phyloP scores from a whole-genome alignment of 2,329 filamentous ascomycete species.

The Fusarium liriodendri region DNA sequence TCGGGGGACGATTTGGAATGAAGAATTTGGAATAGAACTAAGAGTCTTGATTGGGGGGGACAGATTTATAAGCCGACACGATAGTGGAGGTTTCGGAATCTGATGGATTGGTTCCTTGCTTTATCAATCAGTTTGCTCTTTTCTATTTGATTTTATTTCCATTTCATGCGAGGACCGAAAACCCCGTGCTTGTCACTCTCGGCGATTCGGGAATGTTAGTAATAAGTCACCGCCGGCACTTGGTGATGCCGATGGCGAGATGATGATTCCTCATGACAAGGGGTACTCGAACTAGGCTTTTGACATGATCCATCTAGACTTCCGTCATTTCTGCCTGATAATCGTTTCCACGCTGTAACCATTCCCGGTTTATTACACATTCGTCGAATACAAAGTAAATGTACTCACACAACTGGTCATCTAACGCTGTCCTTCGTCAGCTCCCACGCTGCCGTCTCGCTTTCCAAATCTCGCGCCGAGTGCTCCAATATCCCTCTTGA shows the following conservation, averaged over 20 bases:
- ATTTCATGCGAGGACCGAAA: not conserved
- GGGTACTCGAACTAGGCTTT: conserved; percentile 3
- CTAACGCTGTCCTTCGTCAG: conserved; percentile 42
- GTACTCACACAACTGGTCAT: not conserved
- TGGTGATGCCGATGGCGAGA: not conserved
- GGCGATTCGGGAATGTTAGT: conserved; percentile 1
- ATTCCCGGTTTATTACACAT: not conserved
- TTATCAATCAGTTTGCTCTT: conserved; percentile 30
- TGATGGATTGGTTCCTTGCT: conserved; percentile 11
- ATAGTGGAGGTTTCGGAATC: conserved; percentile 19
- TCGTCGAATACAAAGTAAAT: not conserved
- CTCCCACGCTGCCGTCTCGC: conserved; percentile 58
- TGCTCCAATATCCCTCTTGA: conserved; percentile 85
- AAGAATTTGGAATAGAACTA: conserved; percentile 27
- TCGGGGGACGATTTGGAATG: conserved; percentile 30
- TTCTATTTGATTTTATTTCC: not conserved
- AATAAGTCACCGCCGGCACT: conserved; percentile 3
- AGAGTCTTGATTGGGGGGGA: not conserved
- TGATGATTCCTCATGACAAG: conserved; percentile 36
- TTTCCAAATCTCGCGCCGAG: conserved; percentile 80
- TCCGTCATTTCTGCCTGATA: not conserved
- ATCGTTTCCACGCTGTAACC: not conserved
- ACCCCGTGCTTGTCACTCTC: not conserved
- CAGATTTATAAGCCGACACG: conserved; percentile 11
- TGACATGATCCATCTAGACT: conserved; percentile 1